Evolutionary conservation across 805 yeast species (phyloP).

Genomic region (Cyberlindnera bimundalis): DNA sequence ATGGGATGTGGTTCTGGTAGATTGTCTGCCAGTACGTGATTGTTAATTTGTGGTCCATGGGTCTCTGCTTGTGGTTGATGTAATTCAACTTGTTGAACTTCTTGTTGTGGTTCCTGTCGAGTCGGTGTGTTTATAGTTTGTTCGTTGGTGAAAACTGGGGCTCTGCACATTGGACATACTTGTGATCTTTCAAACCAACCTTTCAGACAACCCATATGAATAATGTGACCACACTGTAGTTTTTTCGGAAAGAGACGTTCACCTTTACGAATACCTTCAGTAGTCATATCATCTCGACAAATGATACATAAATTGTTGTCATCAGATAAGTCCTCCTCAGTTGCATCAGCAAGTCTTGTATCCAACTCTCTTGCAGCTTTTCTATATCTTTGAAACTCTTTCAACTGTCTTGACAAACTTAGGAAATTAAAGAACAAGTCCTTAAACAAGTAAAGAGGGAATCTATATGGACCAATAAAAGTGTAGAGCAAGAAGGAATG

Average conservation of each 20-base stretch:
- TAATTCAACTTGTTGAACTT: constrained; percentile 1
- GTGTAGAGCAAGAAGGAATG: constrained; percentile 45
- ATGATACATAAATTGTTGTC: constrained; percentile 74
- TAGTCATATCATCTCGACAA: constrained; percentile 85
- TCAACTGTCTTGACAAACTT: constrained; percentile 32
- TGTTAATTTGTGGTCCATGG: too few species aligned
- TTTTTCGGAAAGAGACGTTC: constrained; percentile 64
- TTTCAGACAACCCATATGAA: constrained; percentile 86
- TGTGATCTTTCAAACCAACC: constrained; percentile 92
- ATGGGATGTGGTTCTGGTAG: too few species aligned
- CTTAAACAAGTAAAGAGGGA: constrained; percentile 47
- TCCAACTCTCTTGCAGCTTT: constrained; percentile 59
- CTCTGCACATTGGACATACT: constrained; percentile 89
- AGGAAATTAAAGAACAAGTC: constrained; percentile 41
- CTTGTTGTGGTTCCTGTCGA: constrained; percentile 5
- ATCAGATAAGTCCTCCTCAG: constrained; percentile 51
- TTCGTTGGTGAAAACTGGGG: constrained; percentile 50
- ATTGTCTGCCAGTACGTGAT: too few species aligned
- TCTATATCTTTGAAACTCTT: constrained; percentile 37
- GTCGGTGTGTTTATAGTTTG: constrained; percentile 2
- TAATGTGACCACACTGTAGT: constrained; percentile 78
- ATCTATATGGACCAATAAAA: constrained; percentile 41
- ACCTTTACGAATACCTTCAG: constrained; percentile 34
- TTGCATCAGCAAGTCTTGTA: constrained; percentile 58
- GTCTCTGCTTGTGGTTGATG: constrained; percentile 2